Percentiles rank a stretch among this genome's conserved stretches.
Conservation (phyloP, 306 rosid genomes). For the Vicia villosa region DNA sequence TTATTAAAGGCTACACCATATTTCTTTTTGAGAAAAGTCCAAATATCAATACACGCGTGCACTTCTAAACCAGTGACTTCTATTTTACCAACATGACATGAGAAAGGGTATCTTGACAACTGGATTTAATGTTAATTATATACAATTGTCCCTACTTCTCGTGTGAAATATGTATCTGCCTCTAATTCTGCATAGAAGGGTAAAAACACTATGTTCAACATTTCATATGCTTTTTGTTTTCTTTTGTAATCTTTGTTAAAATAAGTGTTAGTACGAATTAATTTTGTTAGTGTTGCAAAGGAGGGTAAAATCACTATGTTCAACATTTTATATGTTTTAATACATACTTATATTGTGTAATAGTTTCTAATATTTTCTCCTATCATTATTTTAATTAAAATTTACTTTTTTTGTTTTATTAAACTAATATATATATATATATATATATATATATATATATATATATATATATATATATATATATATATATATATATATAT, state of each 20-base stretch:
- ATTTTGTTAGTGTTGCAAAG: too few species aligned
- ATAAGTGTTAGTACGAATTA: too few species aligned
- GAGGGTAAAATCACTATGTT: too few species aligned
- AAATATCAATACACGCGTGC: slow-evolving; percentile 39
- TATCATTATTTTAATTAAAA: too few species aligned
- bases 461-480: too few species aligned
- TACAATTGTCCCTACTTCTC: slow-evolving; percentile 6
- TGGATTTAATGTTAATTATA: not conserved
- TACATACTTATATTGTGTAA: too few species aligned
- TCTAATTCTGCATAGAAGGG: slow-evolving; percentile 24
- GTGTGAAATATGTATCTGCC: slow-evolving; percentile 16
- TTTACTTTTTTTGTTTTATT: too few species aligned
- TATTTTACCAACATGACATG: slow-evolving; percentile 19
- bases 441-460: too few species aligned
- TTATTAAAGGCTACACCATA: slow-evolving; percentile 25
- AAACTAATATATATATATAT: too few species aligned
- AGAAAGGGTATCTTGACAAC: slow-evolving; percentile 40
- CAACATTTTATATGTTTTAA: too few species aligned
- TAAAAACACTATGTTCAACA: slow-evolving; percentile 29
- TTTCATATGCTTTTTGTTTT: slow-evolving; percentile 33
- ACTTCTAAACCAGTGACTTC: slow-evolving; percentile 26
- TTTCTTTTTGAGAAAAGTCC: slow-evolving; percentile 2
- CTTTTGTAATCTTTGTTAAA: not conserved
- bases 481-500: too few species aligned
- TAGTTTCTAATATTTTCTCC: too few species aligned